Conservation (phyloP, 768 basidiomycete species). For the Russula emetica region DNA sequence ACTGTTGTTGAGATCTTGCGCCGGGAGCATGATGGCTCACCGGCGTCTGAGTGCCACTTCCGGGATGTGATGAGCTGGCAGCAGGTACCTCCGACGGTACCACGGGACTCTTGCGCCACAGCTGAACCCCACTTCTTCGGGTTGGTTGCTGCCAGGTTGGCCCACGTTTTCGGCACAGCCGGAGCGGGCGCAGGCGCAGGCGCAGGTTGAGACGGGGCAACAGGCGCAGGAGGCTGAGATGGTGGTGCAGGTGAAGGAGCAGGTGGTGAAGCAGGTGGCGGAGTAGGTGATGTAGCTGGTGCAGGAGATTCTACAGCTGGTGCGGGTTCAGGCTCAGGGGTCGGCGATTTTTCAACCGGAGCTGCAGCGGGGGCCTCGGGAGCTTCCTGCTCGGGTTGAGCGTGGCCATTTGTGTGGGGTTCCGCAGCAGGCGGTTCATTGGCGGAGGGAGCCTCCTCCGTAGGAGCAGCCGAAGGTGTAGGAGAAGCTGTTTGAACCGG, state of each 20-base stretch:
- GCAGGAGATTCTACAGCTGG: slow-evolving; percentile 31
- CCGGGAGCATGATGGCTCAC: slow-evolving; percentile 35
- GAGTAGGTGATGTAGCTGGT: slow-evolving; percentile 33
- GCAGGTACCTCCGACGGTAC: slow-evolving; percentile 64
- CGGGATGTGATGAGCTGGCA: slow-evolving; percentile 42
- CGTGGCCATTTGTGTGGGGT: slow-evolving; percentile 30
- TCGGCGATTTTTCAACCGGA: slow-evolving; percentile 33
- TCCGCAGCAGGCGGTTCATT: slow-evolving; percentile 32
- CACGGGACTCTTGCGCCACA: slow-evolving; percentile 73
- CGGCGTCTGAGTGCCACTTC: slow-evolving; percentile 38
- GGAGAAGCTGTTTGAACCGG: slow-evolving; percentile 40
- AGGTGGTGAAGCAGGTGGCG: slow-evolving; percentile 31
- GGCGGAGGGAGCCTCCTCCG: slow-evolving; percentile 36
- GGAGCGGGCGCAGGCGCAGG: slow-evolving; percentile 42
- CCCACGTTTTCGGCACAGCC: slow-evolving; percentile 78
- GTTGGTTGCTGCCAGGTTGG: slow-evolving; percentile 82
- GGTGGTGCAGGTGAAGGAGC: slow-evolving; percentile 31
- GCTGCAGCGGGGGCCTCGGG: slow-evolving; percentile 33
- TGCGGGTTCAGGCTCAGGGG: slow-evolving; percentile 35
- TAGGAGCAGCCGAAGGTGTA: slow-evolving; percentile 39
- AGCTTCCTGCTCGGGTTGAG: slow-evolving; percentile 41
- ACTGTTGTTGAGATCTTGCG: slow-evolving; percentile 36
- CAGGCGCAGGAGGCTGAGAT: slow-evolving; percentile 28
- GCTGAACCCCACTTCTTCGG: slow-evolving; percentile 80
- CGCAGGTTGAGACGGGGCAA: slow-evolving; percentile 38